phyloP scores from a whole-genome alignment of 148 eudicot genomes.

The Bassia scoparia region DNA sequence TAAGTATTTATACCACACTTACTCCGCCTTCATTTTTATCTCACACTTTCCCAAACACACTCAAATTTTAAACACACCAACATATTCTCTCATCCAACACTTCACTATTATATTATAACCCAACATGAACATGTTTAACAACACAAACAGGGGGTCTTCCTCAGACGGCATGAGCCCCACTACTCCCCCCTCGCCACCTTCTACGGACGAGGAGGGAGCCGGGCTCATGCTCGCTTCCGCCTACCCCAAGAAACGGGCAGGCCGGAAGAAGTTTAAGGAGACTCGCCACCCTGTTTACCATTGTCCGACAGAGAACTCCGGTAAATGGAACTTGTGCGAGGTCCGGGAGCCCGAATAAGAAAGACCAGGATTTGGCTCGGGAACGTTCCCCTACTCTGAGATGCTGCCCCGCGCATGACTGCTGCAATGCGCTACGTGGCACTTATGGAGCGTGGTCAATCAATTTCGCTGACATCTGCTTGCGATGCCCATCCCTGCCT shows the following conservation, averaged over 20 bases:
- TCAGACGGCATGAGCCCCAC: conserved; percentile 14
- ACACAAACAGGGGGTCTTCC: not conserved
- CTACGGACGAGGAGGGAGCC: conserved; percentile 33
- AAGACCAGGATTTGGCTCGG: conserved; percentile 77
- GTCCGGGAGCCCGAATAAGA: conserved; percentile 80
- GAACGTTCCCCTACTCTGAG: conserved; percentile 60
- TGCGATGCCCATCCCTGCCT: conserved; percentile 56
- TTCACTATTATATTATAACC: too few relatives aligned
- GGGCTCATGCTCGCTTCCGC: conserved; percentile 46
- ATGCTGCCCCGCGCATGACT: conserved; percentile 94
- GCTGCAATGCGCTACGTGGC: conserved; percentile 62
- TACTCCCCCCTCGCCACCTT: too few relatives aligned
- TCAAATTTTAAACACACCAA: too few relatives aligned
- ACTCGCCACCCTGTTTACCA: conserved; percentile 80
- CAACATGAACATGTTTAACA: conserved; percentile 1
- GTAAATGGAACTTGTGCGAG: conserved; percentile 86
- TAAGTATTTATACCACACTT: too few relatives aligned
- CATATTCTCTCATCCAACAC: too few relatives aligned
- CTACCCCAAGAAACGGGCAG: conserved; percentile 65
- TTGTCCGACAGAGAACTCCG: conserved; percentile 59
- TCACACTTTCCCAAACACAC: too few relatives aligned
- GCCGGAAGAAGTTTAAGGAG: conserved; percentile 71
- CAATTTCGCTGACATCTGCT: conserved; percentile 76
- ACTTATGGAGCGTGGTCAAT: conserved; percentile 45
- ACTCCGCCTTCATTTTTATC: too few relatives aligned